Percentiles rank a stretch among this genome's conserved stretches.
Conservation (phyloP, 345 rosid species). For the Eucalyptus cloeziana region DNA sequence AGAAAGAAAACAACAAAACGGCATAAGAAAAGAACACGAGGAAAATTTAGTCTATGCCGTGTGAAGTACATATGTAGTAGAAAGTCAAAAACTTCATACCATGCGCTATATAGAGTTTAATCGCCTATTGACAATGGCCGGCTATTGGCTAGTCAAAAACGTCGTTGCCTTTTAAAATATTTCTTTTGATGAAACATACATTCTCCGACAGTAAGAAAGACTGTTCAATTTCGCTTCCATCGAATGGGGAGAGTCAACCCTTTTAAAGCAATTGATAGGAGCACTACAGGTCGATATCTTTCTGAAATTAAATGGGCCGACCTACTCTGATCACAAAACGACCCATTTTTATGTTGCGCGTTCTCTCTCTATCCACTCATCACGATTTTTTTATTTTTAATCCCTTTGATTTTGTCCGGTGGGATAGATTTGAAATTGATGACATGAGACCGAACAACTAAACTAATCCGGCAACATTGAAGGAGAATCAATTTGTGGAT, state of each 20-base stretch:
- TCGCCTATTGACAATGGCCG: accelerated
- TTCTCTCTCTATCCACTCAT: background rate
- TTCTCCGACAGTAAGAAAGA: too few relatives aligned
- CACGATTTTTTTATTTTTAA: background rate
- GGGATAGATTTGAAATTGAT: background rate
- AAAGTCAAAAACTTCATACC: background rate
- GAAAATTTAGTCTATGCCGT: background rate
- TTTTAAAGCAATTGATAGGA: background rate
- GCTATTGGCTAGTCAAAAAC: background rate
- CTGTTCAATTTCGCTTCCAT: accelerated
- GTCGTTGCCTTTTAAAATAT: background rate
- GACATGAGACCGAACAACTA: background rate
- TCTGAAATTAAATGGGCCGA: accelerated
- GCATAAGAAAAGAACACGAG: accelerated
- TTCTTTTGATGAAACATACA: background rate
- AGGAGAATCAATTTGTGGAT: background rate
- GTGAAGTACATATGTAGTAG: background rate
- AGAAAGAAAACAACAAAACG: accelerated
- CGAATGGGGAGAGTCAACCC: background rate
- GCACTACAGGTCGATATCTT: background rate
- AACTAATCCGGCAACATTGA: background rate
- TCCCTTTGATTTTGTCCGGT: background rate
- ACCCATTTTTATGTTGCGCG: background rate
- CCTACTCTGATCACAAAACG: accelerated
- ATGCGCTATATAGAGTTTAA: background rate